Evolutionary conservation across 108 stramenopile species (phyloP).

Genomic region (Fragilaria crotonensis): DNA sequence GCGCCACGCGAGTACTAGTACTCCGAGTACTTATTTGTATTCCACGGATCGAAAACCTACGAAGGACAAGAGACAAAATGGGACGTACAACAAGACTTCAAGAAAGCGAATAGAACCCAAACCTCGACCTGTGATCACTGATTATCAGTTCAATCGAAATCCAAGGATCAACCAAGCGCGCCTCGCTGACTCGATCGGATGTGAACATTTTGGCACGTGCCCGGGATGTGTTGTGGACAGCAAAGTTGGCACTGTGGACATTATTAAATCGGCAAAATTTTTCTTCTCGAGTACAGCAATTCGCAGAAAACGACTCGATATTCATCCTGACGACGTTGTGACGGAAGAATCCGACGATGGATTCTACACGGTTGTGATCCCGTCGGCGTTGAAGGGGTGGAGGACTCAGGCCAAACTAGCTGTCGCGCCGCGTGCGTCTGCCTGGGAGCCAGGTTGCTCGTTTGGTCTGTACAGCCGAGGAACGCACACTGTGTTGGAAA

Average conservation of each 20-base stretch:
- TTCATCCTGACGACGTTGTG: slow-evolving; percentile 13
- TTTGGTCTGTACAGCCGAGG: slow-evolving; percentile 86
- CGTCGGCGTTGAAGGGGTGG: slow-evolving; percentile 55
- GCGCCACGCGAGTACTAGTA: too few relatives aligned
- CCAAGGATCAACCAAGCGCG: slow-evolving; percentile 14
- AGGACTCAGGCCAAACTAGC: slow-evolving; percentile 81
- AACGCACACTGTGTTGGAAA: slow-evolving; percentile 74
- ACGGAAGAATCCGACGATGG: slow-evolving; percentile 37
- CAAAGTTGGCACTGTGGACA: slow-evolving; percentile 37
- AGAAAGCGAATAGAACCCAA: too few relatives aligned
- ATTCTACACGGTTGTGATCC: slow-evolving; percentile 57
- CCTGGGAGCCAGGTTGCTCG: slow-evolving; percentile 53
- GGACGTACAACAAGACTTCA: too few relatives aligned
- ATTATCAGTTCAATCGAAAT: slow-evolving; percentile 30
- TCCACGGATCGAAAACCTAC: too few relatives aligned
- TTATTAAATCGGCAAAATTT: slow-evolving; percentile 55
- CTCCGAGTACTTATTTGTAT: too few relatives aligned
- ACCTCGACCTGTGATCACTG: slow-evolving; percentile 24
- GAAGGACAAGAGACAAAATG: too few relatives aligned
- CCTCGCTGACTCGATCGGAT: slow-evolving; percentile 20
- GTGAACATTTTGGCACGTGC: slow-evolving; percentile 69
- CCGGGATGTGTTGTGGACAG: slow-evolving; percentile 58
- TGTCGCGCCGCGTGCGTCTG: slow-evolving; percentile 43
- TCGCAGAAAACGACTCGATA: slow-evolving; percentile 39
- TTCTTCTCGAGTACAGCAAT: slow-evolving; percentile 70